Evolutionary conservation across 768 basidiomycete genomes (phyloP).

Genomic region (Tricholoma sp.): DNA sequence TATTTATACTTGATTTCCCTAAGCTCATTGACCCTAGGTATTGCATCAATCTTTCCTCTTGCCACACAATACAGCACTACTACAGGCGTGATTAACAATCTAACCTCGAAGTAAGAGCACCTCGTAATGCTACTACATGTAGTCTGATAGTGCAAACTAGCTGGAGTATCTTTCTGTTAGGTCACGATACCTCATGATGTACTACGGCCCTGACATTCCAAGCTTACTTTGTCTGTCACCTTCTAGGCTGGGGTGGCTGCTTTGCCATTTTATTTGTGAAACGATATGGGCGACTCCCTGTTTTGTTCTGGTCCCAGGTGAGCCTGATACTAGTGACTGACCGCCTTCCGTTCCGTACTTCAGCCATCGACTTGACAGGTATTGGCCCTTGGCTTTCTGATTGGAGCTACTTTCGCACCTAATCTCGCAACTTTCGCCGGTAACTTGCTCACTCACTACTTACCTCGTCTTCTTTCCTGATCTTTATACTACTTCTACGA

Average conservation of each 20-base stretch:
- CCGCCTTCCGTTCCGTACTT: not conserved
- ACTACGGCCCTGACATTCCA: not conserved
- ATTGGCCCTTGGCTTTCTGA: slow-evolving; percentile 44
- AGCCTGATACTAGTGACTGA: slow-evolving; percentile 11
- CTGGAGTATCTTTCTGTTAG: slow-evolving; percentile 54
- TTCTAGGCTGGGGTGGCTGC: slow-evolving; percentile 41
- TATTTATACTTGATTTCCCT: not conserved
- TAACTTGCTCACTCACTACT: not conserved
- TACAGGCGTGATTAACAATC: slow-evolving; percentile 46
- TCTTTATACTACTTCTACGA: not conserved
- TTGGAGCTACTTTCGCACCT: slow-evolving; percentile 50
- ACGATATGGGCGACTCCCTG: slow-evolving; percentile 53
- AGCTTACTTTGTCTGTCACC: not conserved
- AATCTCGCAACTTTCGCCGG: slow-evolving; percentile 40
- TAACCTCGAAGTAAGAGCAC: slow-evolving; percentile 40
- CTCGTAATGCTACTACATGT: not conserved
- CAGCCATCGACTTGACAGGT: slow-evolving; percentile 23
- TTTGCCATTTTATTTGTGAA: slow-evolving; percentile 46
- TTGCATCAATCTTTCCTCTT: slow-evolving; percentile 53
- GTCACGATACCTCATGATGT: slow-evolving; percentile 15
- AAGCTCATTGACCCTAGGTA: slow-evolving; percentile 25
- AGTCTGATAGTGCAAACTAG: slow-evolving; percentile 19
- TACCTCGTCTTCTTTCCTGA: not conserved
- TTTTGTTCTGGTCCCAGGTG: slow-evolving; percentile 56
- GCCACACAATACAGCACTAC: slow-evolving; percentile 49